Evolutionary conservation across 2,329 filamentous ascomycete species (phyloP).

Genomic region (Pseudocercospora ulei): DNA sequence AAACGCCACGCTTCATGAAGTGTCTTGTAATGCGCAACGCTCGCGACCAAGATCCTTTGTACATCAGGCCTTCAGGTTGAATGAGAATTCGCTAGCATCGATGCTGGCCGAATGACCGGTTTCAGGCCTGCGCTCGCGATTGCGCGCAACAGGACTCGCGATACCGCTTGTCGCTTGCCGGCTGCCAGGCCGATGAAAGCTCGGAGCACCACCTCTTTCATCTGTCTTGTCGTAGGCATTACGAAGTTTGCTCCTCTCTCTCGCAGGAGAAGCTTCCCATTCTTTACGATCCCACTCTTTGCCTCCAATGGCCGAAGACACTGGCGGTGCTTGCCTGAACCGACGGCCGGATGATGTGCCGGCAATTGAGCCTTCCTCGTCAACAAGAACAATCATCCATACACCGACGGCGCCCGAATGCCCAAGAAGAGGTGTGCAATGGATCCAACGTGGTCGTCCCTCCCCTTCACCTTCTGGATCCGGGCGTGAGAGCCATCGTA

Average conservation of each 20-base stretch:
- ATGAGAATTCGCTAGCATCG: slow-evolving; percentile 24
- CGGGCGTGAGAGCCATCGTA: slow-evolving; percentile 54
- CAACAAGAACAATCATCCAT: slow-evolving; percentile 68
- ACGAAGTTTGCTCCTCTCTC: slow-evolving; percentile 16
- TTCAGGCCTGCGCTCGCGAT: slow-evolving; percentile 14
- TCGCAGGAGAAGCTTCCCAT: slow-evolving; percentile 23
- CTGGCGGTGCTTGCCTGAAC: slow-evolving; percentile 34
- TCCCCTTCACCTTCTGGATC: slow-evolving; percentile 39
- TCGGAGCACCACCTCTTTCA: slow-evolving; percentile 16
- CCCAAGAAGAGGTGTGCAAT: slow-evolving; percentile 63
- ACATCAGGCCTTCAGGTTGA: slow-evolving; percentile 16
- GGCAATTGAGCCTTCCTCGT: slow-evolving; percentile 41
- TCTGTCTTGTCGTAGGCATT: slow-evolving; percentile 23
- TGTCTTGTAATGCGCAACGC: neutral
- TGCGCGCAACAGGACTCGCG: slow-evolving; percentile 12
- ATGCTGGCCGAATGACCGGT: slow-evolving; percentile 14
- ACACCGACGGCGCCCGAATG: slow-evolving; percentile 59
- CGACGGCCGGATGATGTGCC: slow-evolving; percentile 24
- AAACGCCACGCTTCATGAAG: slow-evolving; percentile 6
- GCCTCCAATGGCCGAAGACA: slow-evolving; percentile 31
- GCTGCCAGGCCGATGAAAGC: slow-evolving; percentile 14
- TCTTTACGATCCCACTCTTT: slow-evolving; percentile 34
- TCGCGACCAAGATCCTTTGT: neutral
- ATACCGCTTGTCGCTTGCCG: slow-evolving; percentile 9
- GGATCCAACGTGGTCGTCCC: slow-evolving; percentile 62